A percentile compares a stretch with the other conserved stretches of the same genome.
phyloP scores from a whole-genome alignment of 768 basidiomycete species.

The Rhodotorula diobovata region DNA sequence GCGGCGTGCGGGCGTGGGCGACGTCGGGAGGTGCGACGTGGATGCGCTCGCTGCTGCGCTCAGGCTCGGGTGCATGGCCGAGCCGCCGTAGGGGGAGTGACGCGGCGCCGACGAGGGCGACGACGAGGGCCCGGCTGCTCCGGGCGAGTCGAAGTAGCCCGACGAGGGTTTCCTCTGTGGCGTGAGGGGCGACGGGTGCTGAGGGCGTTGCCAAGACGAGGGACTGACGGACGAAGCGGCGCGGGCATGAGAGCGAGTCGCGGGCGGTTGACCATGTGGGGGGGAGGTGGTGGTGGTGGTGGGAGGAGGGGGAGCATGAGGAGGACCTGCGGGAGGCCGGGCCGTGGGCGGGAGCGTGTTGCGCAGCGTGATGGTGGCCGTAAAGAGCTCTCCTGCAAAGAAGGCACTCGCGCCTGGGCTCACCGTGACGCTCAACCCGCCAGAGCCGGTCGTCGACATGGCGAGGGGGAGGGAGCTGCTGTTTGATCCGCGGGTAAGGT shows the following conservation, averaged over 20 bases:
- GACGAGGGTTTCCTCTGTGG: neutral
- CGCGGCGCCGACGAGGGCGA: neutral
- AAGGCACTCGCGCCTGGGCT: slow-evolving; percentile 77
- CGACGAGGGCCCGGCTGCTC: too few species aligned
- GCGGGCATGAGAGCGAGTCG: slow-evolving; percentile 12
- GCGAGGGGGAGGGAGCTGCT: neutral
- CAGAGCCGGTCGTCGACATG: neutral
- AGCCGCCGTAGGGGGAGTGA: neutral
- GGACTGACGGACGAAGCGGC: slow-evolving; percentile 3
- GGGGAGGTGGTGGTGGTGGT: neutral
- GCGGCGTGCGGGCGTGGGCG: neutral
- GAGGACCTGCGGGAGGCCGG: too few species aligned
- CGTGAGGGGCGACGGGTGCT: neutral
- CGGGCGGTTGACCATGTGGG: too few species aligned
- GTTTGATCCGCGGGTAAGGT: neutral
- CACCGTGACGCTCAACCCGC: slow-evolving; percentile 44
- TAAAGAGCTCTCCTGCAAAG: slow-evolving; percentile 85
- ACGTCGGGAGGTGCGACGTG: neutral
- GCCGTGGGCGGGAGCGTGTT: slow-evolving; percentile 63
- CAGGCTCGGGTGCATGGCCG: neutral
- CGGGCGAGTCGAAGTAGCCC: neutral
- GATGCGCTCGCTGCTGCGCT: slow-evolving; percentile 1
- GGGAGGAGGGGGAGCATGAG: slow-evolving; percentile 47
- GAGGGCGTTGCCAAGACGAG: neutral
- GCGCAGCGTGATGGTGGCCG: slow-evolving; percentile 78